phyloP scores from a whole-genome alignment of 1,284 basidiomycete species.

The Microbotryum saponariae region DNA sequence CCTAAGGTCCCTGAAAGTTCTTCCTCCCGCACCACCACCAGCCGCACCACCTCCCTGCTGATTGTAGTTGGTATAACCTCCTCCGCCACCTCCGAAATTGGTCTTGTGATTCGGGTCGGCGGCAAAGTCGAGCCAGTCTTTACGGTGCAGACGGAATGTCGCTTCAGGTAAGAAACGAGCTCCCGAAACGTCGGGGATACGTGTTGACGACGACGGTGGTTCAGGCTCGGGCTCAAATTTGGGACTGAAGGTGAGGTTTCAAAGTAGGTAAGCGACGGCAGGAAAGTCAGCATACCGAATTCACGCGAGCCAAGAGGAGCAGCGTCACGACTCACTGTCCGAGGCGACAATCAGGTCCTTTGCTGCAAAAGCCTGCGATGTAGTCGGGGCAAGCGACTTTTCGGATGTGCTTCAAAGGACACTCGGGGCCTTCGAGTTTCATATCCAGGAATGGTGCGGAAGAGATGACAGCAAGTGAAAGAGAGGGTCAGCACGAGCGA shows the following conservation, averaged over 20 bases:
- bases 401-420: slow-evolving; percentile 86
- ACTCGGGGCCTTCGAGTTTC: slow-evolving; percentile 60
- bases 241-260: slow-evolving; percentile 8
- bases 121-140: slow-evolving; percentile 30
- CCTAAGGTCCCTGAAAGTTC: slow-evolving; percentile 12
- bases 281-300: neutral
- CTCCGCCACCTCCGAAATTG: slow-evolving; percentile 1
- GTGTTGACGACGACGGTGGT: slow-evolving; percentile 25
- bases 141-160: slow-evolving; percentile 28
- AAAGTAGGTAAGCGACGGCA: neutral
- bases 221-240: slow-evolving; percentile 30
- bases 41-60: neutral
- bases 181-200: slow-evolving; percentile 32
- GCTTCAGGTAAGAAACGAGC: slow-evolving; percentile 33
- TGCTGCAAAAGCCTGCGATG: slow-evolving; percentile 89
- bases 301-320: neutral
- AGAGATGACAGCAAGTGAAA: neutral
- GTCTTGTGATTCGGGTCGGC: slow-evolving; percentile 21
- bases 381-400: slow-evolving; percentile 85
- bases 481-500: neutral
- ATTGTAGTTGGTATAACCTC: neutral
- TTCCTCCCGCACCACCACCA: slow-evolving; percentile 6
- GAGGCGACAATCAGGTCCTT: slow-evolving; percentile 77
- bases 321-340: slow-evolving; percentile 66
- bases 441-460: neutral